Conservation (phyloP, 805 yeast species). For the Zygosaccharomyces pseudorouxii region DNA sequence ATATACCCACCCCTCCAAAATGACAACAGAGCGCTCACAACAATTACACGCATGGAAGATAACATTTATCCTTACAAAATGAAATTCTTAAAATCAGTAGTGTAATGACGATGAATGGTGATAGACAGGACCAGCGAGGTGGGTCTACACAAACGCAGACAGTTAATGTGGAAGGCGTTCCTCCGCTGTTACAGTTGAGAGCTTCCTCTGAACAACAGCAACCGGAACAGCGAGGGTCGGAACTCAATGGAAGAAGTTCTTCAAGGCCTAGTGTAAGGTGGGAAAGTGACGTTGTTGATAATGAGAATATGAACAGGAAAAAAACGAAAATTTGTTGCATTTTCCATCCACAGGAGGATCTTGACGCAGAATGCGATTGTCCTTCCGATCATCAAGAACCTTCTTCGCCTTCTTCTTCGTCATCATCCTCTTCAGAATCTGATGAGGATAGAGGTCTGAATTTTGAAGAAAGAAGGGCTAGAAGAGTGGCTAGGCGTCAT, state of each 20-base stretch:
- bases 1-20: neutral
- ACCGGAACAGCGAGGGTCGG: neutral
- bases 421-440: constrained; percentile 40
- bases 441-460: constrained; percentile 36
- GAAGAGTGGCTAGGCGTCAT: constrained; percentile 36
- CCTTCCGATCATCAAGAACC: constrained; percentile 19
- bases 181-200: constrained; percentile 29
- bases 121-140: constrained; percentile 8
- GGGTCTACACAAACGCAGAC: constrained; percentile 21
- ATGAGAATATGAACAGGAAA: constrained; percentile 83
- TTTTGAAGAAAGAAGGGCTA: constrained; percentile 32
- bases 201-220: constrained; percentile 13
- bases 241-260: constrained; percentile 6
- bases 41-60: neutral
- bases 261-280: constrained; percentile 61
- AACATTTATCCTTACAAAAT: neutral
- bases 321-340: constrained; percentile 89
- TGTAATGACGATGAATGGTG: neutral
- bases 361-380: constrained; percentile 43
- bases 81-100: neutral
- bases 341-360: constrained; percentile 68
- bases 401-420: constrained; percentile 15
- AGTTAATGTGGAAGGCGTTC: constrained; percentile 17
- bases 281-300: constrained; percentile 84
- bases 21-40: no score